These are phyloP conservation scores for Pichia sp. DNA, from an alignment of 1,139 yeast species.

Conservation along the genomic window DNA sequence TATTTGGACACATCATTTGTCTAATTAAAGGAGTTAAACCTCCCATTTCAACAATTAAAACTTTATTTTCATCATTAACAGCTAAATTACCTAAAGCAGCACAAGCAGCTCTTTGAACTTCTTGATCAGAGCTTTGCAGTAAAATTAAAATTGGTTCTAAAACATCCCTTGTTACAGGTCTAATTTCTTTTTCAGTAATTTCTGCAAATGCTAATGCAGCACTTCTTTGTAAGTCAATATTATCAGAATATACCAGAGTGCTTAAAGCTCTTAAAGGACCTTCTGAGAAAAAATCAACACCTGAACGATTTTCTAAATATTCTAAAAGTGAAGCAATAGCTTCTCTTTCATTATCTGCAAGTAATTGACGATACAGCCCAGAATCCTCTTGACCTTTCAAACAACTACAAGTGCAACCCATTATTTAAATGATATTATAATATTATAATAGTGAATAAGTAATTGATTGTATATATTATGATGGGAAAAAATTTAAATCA, in stretches of 20 bases:
- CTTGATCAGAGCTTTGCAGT: constrained; percentile 82
- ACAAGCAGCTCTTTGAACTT: constrained; percentile 97
- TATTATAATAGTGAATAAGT: too few relatives aligned
- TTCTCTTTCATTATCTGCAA: constrained; percentile 96
- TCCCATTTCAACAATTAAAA: constrained; percentile 94
- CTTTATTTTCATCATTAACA: constrained; percentile 90
- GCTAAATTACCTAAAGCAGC: constrained; percentile 98
- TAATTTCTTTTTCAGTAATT: constrained; percentile 91
- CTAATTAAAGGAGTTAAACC: constrained; percentile 93
- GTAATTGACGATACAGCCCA: constrained; percentile 66
- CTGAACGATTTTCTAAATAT: constrained; percentile 79
- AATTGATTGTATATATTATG: too few relatives aligned
- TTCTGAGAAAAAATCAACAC: constrained; percentile 88
- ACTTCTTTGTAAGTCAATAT: constrained; percentile 89
- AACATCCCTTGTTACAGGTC: constrained; percentile 86
- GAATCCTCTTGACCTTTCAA: constrained; percentile 31
- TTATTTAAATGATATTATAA: too few relatives aligned
- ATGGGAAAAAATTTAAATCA: too few relatives aligned
- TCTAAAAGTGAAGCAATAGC: constrained; percentile 88
- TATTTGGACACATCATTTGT: constrained; percentile 96
- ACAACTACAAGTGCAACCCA: constrained; percentile 71
- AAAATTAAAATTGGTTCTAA: constrained; percentile 87
- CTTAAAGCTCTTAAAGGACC: constrained; percentile 85
- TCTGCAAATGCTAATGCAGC: constrained; percentile 99
- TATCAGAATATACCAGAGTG: constrained; percentile 90